phyloP scores from a whole-genome alignment of 306 rosid genomes.

The Oxytropis ochrocephala region DNA sequence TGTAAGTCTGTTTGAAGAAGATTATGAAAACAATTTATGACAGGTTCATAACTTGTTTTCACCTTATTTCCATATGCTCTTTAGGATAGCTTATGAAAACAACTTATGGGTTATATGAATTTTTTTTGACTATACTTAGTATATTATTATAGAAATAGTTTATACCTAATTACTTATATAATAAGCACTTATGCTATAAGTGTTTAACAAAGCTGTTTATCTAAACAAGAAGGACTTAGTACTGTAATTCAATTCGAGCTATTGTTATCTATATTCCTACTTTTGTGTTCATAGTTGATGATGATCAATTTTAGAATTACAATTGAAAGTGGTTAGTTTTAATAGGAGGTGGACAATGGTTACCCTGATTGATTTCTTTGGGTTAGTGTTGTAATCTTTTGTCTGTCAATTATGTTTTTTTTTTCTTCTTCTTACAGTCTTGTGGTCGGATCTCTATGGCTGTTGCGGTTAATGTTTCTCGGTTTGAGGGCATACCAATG shows the following conservation, averaged over 20 bases:
- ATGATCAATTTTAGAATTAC: neutral
- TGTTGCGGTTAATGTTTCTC: conserved; percentile 65
- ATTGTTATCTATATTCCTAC: neutral
- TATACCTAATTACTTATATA: too few relatives aligned
- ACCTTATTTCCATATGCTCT: too few relatives aligned
- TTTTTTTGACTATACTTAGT: too few relatives aligned
- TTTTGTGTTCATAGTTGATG: neutral
- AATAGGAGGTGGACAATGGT: neutral
- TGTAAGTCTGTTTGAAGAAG: too few relatives aligned
- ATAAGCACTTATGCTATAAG: too few relatives aligned
- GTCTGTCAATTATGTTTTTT: neutral
- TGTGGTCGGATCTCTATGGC: conserved; percentile 65
- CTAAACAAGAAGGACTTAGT: too few relatives aligned
- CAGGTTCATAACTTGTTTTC: too few relatives aligned
- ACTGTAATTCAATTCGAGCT: neutral
- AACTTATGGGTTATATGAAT: too few relatives aligned
- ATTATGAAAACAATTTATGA: too few relatives aligned
- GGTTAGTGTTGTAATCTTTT: neutral
- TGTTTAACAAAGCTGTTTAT: too few relatives aligned
- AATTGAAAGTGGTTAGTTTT: neutral
- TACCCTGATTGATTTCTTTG: neutral
- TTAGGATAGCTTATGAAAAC: too few relatives aligned
- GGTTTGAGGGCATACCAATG: conserved; percentile 84
- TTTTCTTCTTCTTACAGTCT: conserved; percentile 37
- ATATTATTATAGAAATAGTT: too few relatives aligned